Percentiles rank a stretch among this genome's conserved stretches.
Conservation (phyloP, 148 eudicot genomes). For the Vaccinium vitisidaea region DNA sequence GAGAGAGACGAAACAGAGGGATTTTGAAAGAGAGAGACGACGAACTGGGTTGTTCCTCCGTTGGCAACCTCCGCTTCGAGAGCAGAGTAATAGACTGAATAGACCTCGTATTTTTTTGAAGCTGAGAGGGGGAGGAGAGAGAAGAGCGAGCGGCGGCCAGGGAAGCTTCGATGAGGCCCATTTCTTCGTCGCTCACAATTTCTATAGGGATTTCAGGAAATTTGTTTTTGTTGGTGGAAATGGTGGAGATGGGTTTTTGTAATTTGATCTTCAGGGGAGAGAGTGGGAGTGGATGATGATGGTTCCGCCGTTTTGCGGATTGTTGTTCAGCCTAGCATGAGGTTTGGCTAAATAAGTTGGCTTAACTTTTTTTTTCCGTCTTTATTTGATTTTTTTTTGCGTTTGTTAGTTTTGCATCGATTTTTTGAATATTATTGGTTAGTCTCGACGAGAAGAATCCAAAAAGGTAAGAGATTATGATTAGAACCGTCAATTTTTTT, state of each 20-base stretch:
- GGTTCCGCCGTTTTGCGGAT: background rate
- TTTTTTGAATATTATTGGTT: too few species aligned
- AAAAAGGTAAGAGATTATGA: too few species aligned
- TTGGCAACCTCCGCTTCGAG: conserved; percentile 32
- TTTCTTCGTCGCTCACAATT: conserved; percentile 72
- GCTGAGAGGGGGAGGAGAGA: conserved; percentile 17
- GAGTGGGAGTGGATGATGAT: background rate
- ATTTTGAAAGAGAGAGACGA: too few species aligned
- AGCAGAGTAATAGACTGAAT: conserved; percentile 33
- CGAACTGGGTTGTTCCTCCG: conserved; percentile 9
- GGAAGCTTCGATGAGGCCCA: conserved; percentile 80
- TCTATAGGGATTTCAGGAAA: conserved; percentile 45
- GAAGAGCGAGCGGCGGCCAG: conserved; percentile 39
- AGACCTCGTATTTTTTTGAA: conserved; percentile 30
- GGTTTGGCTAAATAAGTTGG: too few species aligned
- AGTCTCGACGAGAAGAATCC: too few species aligned
- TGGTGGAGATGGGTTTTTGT: background rate
- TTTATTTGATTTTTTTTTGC: too few species aligned
- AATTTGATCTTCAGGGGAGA: background rate
- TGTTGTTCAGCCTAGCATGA: too few species aligned
- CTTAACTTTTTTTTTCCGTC: too few species aligned
- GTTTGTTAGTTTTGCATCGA: too few species aligned
- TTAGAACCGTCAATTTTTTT: too few species aligned
- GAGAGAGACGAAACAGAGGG: too few species aligned
- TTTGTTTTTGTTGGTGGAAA: background rate